Percentiles rank a stretch among this genome's conserved stretches.
phyloP scores from a whole-genome alignment of 2,329 filamentous ascomycete genomes.

The Cordyceps pruinosa region DNA sequence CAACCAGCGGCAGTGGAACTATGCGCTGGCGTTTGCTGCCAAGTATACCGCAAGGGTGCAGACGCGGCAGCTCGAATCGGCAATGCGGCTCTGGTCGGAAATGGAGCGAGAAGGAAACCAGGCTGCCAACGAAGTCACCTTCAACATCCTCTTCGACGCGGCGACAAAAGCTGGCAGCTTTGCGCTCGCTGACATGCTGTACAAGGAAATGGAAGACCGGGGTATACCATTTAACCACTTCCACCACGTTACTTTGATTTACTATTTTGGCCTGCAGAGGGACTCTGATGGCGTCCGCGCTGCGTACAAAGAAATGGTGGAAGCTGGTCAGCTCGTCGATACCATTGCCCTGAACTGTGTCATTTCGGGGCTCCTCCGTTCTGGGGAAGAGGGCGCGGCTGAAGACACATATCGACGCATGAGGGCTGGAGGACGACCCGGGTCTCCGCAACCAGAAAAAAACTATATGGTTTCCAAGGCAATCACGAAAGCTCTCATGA shows the following conservation, averaged over 20 bases:
- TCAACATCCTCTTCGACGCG: conserved; percentile 87
- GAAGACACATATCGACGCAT: conserved; percentile 78
- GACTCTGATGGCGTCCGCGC: conserved; percentile 68
- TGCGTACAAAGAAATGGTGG: conserved; percentile 77
- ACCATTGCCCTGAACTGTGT: conserved; percentile 81
- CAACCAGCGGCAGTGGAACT: conserved; percentile 68
- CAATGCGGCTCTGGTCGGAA: conserved; percentile 74
- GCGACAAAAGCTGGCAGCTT: conserved; percentile 83
- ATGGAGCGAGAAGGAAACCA: conserved; percentile 73
- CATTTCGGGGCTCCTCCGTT: conserved; percentile 68
- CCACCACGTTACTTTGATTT: conserved; percentile 75
- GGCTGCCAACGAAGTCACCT: conserved; percentile 67
- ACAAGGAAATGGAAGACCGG: conserved; percentile 70
- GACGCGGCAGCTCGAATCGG: conserved; percentile 53
- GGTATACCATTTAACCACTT: conserved; percentile 66
- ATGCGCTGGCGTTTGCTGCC: conserved; percentile 71
- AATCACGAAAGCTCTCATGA: conserved; percentile 50
- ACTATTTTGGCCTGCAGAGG: conserved; percentile 69
- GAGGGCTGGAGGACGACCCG: conserved; percentile 53
- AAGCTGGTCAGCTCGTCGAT: conserved; percentile 80
- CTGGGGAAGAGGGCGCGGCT: conserved; percentile 69
- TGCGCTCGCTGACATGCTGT: conserved; percentile 73
- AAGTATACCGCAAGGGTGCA: conserved; percentile 55
- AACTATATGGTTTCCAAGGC: conserved; percentile 42
- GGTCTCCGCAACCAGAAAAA: conserved; percentile 33